Base-by-base conservation (phyloP, 352 stramenopile genomes). In the Phytophthora tentaculata region DNA sequence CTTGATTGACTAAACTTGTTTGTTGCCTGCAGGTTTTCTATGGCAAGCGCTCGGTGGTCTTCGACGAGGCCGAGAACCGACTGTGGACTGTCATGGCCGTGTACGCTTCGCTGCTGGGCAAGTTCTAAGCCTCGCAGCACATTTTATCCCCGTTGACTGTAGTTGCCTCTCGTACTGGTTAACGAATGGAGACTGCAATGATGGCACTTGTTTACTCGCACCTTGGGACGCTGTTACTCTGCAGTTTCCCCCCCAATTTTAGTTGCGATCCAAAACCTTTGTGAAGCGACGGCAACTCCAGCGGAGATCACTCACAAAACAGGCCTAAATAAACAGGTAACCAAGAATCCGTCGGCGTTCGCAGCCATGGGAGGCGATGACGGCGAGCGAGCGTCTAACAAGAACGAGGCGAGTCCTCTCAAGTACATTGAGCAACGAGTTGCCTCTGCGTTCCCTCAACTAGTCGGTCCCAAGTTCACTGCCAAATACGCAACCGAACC, bases 21-120 rank as follows among this genome's bases (percentile, higher is more conserved):
- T 67, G 37, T 43, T 49, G 57, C 48, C 16, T 23, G 6, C 51
- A 91, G 77, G 88, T 96, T 29, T 98, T 99, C 72, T 99, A 99
- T 80, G 97, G 86, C 57, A 76, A 96, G 49, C 83, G 95, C 68
- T 98, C 93, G 64, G 76, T 99, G 28, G 97, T 99, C 3, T 99
- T 99, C 56, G 88, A 97, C 45, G 97, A 99, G 81, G 97, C 97
- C 0, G 97, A 99, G 73, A 99, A 99, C 75, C 91, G 97, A 47
- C 97, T 99, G 84, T 99, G 97, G 97, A 99, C 97, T 3, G 97
- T 99, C 65, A 99, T 99, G 97, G 95, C 97, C 26, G 95, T 99
- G 39, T 94, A 91, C 66, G 77, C 86, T 0, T 83, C 88, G 26
- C 71, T 78, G 47, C 63, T 78, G 8, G 71, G 71, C 61, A 78